Evolutionary conservation across 2,329 filamentous ascomycete species (phyloP).

Genomic region (Cladobotryum protrusum): DNA sequence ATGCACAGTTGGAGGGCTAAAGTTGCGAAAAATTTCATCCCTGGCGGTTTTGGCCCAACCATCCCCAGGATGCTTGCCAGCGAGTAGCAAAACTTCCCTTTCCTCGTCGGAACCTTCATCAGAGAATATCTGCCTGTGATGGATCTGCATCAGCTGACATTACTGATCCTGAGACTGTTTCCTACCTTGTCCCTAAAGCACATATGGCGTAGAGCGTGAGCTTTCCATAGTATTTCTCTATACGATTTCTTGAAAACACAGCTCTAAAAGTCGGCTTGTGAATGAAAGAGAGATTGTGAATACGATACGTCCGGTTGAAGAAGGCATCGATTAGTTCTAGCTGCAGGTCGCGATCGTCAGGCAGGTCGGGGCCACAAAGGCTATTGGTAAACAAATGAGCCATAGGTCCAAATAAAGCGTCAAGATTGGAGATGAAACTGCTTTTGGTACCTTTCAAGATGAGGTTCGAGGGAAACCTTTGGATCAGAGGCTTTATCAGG

Average conservation of each 20-base stretch:
- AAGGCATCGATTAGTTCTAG: conserved; percentile 14
- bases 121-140: background rate
- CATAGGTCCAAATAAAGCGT: background rate
- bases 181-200: conserved; percentile 19
- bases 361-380: conserved; percentile 14
- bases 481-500: too few relatives aligned
- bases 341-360: conserved; percentile 13
- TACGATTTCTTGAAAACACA: conserved; percentile 16
- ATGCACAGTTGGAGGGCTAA: conserved; percentile 10
- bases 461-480: too few relatives aligned
- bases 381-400: background rate
- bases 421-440: background rate
- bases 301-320: conserved; percentile 18
- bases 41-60: background rate
- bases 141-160: background rate
- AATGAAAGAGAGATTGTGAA: conserved; percentile 19
- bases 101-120: background rate
- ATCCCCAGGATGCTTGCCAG: background rate
- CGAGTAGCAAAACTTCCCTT: background rate
- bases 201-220: conserved; percentile 20
- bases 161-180: background rate
- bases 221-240: conserved; percentile 18
- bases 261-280: conserved; percentile 20
- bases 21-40: background rate
- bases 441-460: too few relatives aligned